Percentiles rank a stretch among this genome's conserved stretches.
Conservation (phyloP, 2,329 filamentous ascomycete genomes). For the Triangularia verruculosa region DNA sequence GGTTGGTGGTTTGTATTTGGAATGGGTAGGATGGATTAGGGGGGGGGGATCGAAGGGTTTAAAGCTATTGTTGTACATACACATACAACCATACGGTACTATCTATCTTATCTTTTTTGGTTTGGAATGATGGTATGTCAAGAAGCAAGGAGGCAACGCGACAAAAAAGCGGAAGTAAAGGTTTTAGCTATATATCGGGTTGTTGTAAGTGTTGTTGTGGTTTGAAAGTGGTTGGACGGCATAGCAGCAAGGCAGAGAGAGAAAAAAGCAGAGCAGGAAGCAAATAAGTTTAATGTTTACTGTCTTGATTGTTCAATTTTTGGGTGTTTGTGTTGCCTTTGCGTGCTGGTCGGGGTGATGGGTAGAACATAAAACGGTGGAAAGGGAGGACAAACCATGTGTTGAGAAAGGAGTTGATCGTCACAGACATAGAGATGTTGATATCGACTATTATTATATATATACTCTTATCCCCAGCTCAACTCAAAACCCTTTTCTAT, state of each 20-base stretch:
- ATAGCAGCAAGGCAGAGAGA: not conserved
- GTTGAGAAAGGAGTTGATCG: no score
- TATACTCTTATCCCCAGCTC: not conserved
- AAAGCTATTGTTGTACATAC: not conserved
- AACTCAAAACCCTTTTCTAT: not conserved
- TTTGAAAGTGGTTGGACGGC: not conserved
- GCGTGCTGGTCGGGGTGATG: no score
- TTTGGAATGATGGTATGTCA: not conserved
- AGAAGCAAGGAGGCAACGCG: not conserved
- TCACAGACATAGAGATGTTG: no score
- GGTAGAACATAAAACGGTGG: no score
- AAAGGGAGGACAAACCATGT: no score
- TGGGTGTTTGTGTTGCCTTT: no score
- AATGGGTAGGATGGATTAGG: not conserved
- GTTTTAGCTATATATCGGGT: not conserved
- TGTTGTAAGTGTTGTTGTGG: not conserved
- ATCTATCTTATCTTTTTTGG: not conserved
- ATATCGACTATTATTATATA: not conserved
- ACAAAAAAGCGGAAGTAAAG: not conserved
- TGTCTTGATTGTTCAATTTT: not conserved
- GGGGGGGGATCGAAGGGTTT: slow-evolving; percentile 2
- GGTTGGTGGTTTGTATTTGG: not conserved
- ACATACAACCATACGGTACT: not conserved
- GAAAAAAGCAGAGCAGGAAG: not conserved
- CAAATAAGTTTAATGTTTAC: not conserved